Percentiles rank a stretch among this genome's conserved stretches.
These are phyloP conservation scores for Wolfiporia cocos DNA, from an alignment of 1,284 basidiomycete genomes.

Conservation along the genomic window DNA sequence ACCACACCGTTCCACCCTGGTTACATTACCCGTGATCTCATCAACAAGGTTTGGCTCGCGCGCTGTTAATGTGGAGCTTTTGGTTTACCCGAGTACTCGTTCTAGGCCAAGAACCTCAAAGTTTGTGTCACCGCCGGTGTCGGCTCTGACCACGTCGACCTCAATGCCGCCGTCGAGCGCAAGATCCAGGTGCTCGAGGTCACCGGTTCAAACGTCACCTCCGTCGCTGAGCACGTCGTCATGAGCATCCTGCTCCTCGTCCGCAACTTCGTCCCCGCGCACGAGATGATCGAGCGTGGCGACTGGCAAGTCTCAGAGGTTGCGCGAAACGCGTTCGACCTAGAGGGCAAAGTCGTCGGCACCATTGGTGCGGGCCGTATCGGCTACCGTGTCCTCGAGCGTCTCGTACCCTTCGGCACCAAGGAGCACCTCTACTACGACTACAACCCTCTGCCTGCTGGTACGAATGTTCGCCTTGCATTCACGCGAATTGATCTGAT, in stretches of 20 bases:
- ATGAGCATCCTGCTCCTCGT: conserved; percentile 82
- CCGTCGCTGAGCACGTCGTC: conserved; percentile 87
- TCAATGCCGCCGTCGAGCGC: conserved; percentile 82
- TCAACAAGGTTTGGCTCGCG: conserved; percentile 33
- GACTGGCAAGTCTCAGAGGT: conserved; percentile 84
- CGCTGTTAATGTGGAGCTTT: too few relatives aligned
- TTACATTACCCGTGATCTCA: conserved; percentile 79
- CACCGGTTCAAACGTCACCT: conserved; percentile 64
- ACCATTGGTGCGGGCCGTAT: conserved; percentile 86
- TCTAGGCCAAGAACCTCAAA: conserved; percentile 86
- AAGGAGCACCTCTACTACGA: conserved; percentile 94
- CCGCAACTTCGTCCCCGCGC: conserved; percentile 81
- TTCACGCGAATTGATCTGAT: not conserved
- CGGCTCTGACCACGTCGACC: conserved; percentile 89
- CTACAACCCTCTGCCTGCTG: conserved; percentile 76
- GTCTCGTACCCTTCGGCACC: conserved; percentile 81
- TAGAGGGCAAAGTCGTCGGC: conserved; percentile 89
- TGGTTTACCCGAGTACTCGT: not conserved
- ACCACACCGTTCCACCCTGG: conserved; percentile 93
- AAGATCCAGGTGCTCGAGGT: conserved; percentile 58
- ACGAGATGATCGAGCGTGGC: conserved; percentile 80
- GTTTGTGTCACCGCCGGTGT: conserved; percentile 92
- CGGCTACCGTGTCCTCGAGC: conserved; percentile 87
- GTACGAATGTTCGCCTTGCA: conserved; percentile 13
- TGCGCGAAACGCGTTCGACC: conserved; percentile 79